phyloP scores from a whole-genome alignment of 176 grass and related monocot species.

The Echinochloa phyllopogon region DNA sequence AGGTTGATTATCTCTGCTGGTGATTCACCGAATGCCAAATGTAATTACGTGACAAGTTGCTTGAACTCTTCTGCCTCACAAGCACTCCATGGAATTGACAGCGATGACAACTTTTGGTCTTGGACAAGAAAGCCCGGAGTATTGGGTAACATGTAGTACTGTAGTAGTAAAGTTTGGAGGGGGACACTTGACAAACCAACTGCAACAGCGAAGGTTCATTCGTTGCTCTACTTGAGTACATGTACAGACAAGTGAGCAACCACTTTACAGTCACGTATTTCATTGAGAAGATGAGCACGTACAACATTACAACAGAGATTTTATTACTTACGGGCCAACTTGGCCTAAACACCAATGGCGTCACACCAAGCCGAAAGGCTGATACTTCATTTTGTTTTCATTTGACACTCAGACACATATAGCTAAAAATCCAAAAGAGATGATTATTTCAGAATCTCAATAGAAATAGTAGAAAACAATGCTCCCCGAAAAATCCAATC shows the following conservation, averaged over 20 bases:
- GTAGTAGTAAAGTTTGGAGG: not conserved
- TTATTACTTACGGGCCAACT: not conserved
- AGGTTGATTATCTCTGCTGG: not conserved
- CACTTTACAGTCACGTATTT: not conserved
- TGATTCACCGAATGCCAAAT: not conserved
- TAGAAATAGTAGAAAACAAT: not conserved
- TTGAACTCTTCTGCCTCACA: not conserved
- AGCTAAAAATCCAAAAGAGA: not conserved
- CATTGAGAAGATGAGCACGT: not conserved
- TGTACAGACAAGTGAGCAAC: too few species aligned
- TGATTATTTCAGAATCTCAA: not conserved
- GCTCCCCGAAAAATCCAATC: slow-evolving; percentile 1
- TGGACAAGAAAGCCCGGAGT: not conserved
- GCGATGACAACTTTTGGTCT: not conserved
- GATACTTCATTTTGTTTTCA: not conserved
- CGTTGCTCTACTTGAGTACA: not conserved
- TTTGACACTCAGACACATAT: not conserved
- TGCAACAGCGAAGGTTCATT: not conserved
- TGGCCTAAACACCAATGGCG: not conserved
- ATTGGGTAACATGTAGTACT: not conserved
- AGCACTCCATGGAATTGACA: slow-evolving; percentile 12
- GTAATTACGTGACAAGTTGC: not conserved
- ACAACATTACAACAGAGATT: not conserved
- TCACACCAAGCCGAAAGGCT: not conserved
- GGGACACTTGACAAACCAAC: not conserved